A percentile compares a stretch with the other conserved stretches of the same genome.
These are phyloP conservation scores for Xylaria scruposa DNA, from an alignment of 495 filamentous ascomycete species.

Conservation along the genomic window DNA sequence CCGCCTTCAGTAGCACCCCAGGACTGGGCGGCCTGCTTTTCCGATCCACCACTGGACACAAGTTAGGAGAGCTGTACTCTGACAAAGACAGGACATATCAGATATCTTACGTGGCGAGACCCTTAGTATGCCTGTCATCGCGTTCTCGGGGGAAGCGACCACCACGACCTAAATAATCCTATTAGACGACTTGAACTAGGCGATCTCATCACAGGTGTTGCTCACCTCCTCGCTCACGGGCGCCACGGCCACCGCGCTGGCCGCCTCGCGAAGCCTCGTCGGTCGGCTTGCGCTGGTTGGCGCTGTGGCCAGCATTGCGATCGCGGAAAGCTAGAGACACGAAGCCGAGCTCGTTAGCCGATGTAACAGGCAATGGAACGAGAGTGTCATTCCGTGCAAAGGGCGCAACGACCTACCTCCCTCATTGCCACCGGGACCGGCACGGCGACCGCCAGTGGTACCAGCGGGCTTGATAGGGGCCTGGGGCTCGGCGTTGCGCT, in stretches of 20 bases:
- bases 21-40: slow-evolving; percentile 89
- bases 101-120: slow-evolving; percentile 67
- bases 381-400: not conserved
- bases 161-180: slow-evolving; percentile 49
- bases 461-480: slow-evolving; percentile 58
- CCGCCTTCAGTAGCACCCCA: slow-evolving; percentile 86
- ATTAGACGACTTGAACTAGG: slow-evolving; percentile 22
- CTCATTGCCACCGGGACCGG: slow-evolving; percentile 73
- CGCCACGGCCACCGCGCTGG: slow-evolving; percentile 59
- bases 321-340: slow-evolving; percentile 80
- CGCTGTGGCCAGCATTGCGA: slow-evolving; percentile 78
- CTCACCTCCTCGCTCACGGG: slow-evolving; percentile 66
- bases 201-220: slow-evolving; percentile 38
- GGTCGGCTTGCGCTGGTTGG: slow-evolving; percentile 81
- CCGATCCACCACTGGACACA: slow-evolving; percentile 67
- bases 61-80: slow-evolving; percentile 29
- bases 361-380: not conserved
- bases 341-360: slow-evolving; percentile 20
- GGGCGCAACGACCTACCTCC: slow-evolving; percentile 63
- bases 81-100: not conserved
- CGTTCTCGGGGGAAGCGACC: slow-evolving; percentile 57
- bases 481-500: slow-evolving; percentile 87
- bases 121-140: slow-evolving; percentile 84
- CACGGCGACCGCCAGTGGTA: slow-evolving; percentile 59
- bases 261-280: slow-evolving; percentile 68